These are phyloP conservation scores for Balamuthia mandrillaris DNA, from an alignment of 208 protist species.

Conservation along the genomic window DNA sequence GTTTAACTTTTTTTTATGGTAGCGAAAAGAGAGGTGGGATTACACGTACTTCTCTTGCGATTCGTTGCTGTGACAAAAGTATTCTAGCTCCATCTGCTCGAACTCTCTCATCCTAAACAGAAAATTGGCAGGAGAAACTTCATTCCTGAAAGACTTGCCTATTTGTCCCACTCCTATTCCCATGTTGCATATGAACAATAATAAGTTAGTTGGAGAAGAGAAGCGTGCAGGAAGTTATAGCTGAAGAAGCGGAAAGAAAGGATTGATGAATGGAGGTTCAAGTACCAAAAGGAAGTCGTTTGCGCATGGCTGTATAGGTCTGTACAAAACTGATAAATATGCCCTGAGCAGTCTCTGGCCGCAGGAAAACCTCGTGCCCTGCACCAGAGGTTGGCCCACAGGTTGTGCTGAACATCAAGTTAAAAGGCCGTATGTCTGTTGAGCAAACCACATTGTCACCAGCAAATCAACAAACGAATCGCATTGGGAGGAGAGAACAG, in stretches of 20 bases:
- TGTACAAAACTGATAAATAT: slow-evolving; percentile 98
- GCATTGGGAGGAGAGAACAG: slow-evolving; percentile 57
- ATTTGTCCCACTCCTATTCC: slow-evolving; percentile 75
- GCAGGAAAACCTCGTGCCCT: slow-evolving; percentile 81
- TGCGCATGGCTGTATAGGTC: background rate
- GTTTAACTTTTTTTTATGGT: background rate
- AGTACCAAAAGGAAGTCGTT: slow-evolving; percentile 1
- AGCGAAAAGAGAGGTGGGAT: background rate
- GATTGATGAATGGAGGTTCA: background rate
- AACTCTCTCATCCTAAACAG: slow-evolving; percentile 91
- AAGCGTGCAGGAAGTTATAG: slow-evolving; percentile 44
- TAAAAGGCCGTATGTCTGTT: slow-evolving; percentile 83
- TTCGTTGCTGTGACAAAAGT: slow-evolving; percentile 92
- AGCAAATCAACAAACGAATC: background rate
- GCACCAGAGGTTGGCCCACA: slow-evolving; percentile 91
- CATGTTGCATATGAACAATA: too few relatives aligned
- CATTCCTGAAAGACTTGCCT: slow-evolving; percentile 98
- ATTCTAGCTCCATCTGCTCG: slow-evolving; percentile 98
- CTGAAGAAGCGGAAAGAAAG: background rate
- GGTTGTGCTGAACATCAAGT: slow-evolving; percentile 98
- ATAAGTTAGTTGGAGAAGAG: background rate
- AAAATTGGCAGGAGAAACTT: slow-evolving; percentile 92
- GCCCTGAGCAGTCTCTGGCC: slow-evolving; percentile 99
- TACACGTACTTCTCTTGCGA: background rate
- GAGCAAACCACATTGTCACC: background rate